These are phyloP conservation scores for Daldinia decipiens DNA, from an alignment of 495 filamentous ascomycete genomes.

Conservation along the genomic window DNA sequence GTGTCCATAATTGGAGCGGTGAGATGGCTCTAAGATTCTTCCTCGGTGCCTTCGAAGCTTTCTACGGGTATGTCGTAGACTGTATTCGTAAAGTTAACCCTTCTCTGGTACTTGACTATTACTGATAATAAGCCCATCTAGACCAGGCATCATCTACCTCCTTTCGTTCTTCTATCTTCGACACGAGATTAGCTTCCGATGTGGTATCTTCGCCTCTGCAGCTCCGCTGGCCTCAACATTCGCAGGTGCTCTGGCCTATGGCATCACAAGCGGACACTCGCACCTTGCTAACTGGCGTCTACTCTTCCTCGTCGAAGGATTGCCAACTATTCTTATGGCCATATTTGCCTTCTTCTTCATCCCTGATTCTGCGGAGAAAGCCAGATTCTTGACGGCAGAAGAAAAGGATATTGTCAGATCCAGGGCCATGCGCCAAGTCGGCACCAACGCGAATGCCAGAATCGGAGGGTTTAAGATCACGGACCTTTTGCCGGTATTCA, in stretches of 20 bases:
- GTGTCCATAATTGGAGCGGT: constrained; percentile 64
- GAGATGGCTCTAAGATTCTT: constrained; percentile 73
- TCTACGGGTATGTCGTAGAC: constrained; percentile 57
- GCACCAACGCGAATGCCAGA: constrained; percentile 57
- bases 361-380: constrained; percentile 72
- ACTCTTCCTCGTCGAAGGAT: constrained; percentile 80
- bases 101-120: background rate
- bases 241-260: constrained; percentile 80
- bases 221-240: constrained; percentile 82
- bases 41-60: constrained; percentile 71
- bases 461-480: constrained; percentile 63
- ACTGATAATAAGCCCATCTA: constrained; percentile 13
- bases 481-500: constrained; percentile 64
- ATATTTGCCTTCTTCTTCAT: constrained; percentile 72
- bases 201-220: constrained; percentile 75
- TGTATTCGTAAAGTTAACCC: background rate
- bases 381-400: constrained; percentile 72
- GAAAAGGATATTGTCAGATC: constrained; percentile 74
- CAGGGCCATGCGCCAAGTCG: constrained; percentile 67
- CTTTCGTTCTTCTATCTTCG: constrained; percentile 83
- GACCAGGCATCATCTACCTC: constrained; percentile 73
- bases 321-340: constrained; percentile 71
- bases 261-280: constrained; percentile 75
- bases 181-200: constrained; percentile 76
- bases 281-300: constrained; percentile 77